Conservation (phyloP, 495 filamentous ascomycete genomes). For the Neurospora sublineolata region DNA sequence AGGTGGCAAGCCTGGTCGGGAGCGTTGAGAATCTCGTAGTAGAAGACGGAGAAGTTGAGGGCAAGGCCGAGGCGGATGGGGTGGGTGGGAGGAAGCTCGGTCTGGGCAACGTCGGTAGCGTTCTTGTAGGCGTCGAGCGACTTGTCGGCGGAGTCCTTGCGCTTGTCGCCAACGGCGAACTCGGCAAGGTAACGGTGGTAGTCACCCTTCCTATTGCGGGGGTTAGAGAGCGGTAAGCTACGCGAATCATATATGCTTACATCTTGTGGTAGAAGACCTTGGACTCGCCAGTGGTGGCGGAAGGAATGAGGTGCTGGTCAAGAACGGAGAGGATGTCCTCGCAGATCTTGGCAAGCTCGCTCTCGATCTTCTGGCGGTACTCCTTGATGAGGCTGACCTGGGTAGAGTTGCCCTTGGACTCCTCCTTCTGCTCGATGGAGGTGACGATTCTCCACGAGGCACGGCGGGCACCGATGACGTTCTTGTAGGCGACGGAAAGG, state of each 20-base stretch:
- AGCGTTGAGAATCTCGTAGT: slow-evolving; percentile 99
- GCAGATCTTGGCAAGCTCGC: slow-evolving; percentile 97
- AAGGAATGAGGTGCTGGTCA: slow-evolving; percentile 91
- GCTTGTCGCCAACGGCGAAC: slow-evolving; percentile 94
- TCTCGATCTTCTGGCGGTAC: slow-evolving; percentile 99
- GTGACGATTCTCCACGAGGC: slow-evolving; percentile 99
- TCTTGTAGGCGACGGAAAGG: slow-evolving; percentile 99
- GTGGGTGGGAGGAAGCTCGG: slow-evolving; percentile 95
- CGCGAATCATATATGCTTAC: slow-evolving; percentile 37
- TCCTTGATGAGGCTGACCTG: slow-evolving; percentile 96
- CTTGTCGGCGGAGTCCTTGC: slow-evolving; percentile 91
- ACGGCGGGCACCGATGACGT: slow-evolving; percentile 97
- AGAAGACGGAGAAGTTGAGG: slow-evolving; percentile 99
- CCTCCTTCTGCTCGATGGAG: slow-evolving; percentile 99
- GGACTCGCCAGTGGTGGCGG: slow-evolving; percentile 91
- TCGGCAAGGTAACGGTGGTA: slow-evolving; percentile 99
- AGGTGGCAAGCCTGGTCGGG: slow-evolving; percentile 98
- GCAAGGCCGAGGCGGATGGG: slow-evolving; percentile 97
- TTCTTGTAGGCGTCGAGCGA: slow-evolving; percentile 95
- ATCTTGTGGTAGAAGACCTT: slow-evolving; percentile 99
- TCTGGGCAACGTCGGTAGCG: slow-evolving; percentile 95
- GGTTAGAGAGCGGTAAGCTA: slow-evolving; percentile 17
- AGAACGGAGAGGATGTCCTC: slow-evolving; percentile 96
- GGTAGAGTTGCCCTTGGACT: slow-evolving; percentile 94
- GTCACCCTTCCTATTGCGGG: slow-evolving; percentile 79